These are phyloP conservation scores for Periconia sp. DNA, from an alignment of 2,329 filamentous ascomycete species.

Conservation along the genomic window DNA sequence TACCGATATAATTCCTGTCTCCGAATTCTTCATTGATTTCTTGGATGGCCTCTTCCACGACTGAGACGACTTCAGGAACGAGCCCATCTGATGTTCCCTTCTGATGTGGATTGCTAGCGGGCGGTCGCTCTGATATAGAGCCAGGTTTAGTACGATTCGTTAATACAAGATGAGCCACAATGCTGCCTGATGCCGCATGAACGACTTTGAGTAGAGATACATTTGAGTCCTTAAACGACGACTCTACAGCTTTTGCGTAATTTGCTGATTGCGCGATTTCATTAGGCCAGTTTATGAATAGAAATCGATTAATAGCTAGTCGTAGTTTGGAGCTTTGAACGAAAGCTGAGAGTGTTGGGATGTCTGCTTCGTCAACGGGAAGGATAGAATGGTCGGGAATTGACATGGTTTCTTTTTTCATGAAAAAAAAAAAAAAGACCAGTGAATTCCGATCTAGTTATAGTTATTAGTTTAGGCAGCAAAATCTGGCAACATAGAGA, in stretches of 20 bases:
- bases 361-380: not conserved
- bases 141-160: not conserved
- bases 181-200: not conserved
- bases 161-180: conserved; percentile 1
- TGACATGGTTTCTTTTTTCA: too few species aligned
- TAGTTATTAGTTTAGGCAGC: too few species aligned
- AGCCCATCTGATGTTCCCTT: not conserved
- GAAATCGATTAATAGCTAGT: conserved; percentile 13
- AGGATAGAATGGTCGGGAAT: conserved; percentile 6
- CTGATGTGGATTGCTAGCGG: too few species aligned
- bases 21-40: not conserved
- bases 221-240: not conserved
- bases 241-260: conserved; percentile 1
- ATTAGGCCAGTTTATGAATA: conserved; percentile 12
- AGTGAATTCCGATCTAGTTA: not conserved
- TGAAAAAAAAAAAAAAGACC: not conserved
- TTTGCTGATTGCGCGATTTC: conserved; percentile 5
- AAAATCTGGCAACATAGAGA: too few species aligned
- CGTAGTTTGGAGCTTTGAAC: conserved; percentile 8
- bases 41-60: not conserved
- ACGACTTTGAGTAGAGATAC: conserved; percentile 1
- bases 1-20: not conserved
- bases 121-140: not conserved
- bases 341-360: conserved; percentile 4
- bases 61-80: not conserved